Percentiles rank a stretch among this genome's conserved stretches.
These are phyloP conservation scores for Naumovozyma castellii DNA, from an alignment of 805 yeast genomes.

Conservation along the genomic window DNA sequence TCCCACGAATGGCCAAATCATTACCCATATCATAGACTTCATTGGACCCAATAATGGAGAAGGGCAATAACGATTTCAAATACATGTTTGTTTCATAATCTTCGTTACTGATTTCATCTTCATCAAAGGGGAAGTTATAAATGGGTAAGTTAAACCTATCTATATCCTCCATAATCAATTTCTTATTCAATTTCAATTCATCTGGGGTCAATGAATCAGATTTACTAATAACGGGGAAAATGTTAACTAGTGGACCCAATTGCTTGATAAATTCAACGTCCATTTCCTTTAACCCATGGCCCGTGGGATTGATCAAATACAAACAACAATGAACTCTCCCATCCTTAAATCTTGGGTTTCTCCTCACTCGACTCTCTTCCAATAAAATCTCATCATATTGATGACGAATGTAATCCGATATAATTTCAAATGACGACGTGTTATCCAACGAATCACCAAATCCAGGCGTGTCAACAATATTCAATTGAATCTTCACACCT, in stretches of 20 bases:
- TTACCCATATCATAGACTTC: constrained; percentile 42
- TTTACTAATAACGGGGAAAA: constrained; percentile 79
- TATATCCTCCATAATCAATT: constrained; percentile 67
- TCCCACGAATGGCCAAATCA: constrained; percentile 35
- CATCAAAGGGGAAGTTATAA: constrained; percentile 61
- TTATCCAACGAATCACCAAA: constrained; percentile 71
- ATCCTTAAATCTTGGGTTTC: constrained; percentile 79
- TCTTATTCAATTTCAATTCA: constrained; percentile 67
- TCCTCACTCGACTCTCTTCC: constrained; percentile 71
- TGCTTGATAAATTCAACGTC: constrained; percentile 73
- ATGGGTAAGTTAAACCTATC: constrained; percentile 60
- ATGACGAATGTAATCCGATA: constrained; percentile 71
- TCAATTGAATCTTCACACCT: constrained; percentile 70
- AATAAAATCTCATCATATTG: constrained; percentile 76
- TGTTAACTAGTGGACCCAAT: constrained; percentile 70
- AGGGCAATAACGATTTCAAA: constrained; percentile 55
- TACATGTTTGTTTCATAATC: constrained; percentile 57
- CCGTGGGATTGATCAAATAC: constrained; percentile 75
- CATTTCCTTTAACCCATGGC: constrained; percentile 68
- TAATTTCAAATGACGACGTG: constrained; percentile 52
- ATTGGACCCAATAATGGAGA: constrained; percentile 62
- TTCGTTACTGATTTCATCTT: constrained; percentile 46
- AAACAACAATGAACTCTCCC: constrained; percentile 71
- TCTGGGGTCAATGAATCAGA: constrained; percentile 76
- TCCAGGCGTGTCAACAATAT: constrained; percentile 75